These are phyloP conservation scores for Ilyonectria mors-panacis DNA, from an alignment of 2,329 filamentous ascomycete species.

Conservation along the genomic window DNA sequence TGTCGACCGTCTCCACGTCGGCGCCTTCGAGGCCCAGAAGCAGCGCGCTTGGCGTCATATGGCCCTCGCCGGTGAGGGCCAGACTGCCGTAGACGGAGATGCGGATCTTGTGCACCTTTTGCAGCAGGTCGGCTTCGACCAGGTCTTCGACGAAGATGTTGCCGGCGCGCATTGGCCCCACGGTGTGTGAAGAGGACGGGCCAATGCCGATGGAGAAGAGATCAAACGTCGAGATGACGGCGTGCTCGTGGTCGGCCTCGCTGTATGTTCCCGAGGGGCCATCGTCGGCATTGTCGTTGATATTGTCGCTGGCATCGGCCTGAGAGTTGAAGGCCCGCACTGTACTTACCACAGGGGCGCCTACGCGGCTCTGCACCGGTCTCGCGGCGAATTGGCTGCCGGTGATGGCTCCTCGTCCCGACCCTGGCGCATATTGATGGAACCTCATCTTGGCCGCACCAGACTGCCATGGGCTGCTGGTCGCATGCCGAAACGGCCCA, in stretches of 20 bases:
- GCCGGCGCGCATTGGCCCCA: slow-evolving; percentile 66
- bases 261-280: slow-evolving; percentile 59
- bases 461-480: neutral
- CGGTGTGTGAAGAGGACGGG: slow-evolving; percentile 66
- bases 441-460: slow-evolving; percentile 7
- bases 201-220: slow-evolving; percentile 68
- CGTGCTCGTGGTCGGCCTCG: slow-evolving; percentile 65
- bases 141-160: slow-evolving; percentile 67
- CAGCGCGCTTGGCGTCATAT: slow-evolving; percentile 66
- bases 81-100: slow-evolving; percentile 66
- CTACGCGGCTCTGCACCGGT: neutral
- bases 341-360: neutral
- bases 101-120: slow-evolving; percentile 62
- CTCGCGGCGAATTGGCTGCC: neutral
- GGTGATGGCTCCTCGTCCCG: neutral
- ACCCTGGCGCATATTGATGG: neutral
- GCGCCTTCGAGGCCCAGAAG: slow-evolving; percentile 65
- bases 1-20: slow-evolving; percentile 65
- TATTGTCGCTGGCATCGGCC: slow-evolving; percentile 47
- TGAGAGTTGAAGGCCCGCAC: slow-evolving; percentile 8
- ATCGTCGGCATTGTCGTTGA: slow-evolving; percentile 34
- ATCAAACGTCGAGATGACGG: slow-evolving; percentile 67
- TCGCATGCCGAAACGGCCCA: slow-evolving; percentile 8
- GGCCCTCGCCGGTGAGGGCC: slow-evolving; percentile 65
- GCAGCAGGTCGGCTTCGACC: slow-evolving; percentile 60